Evolutionary conservation across 805 yeast genomes (phyloP), one percentile per base, ranked within the genome.

Genomic region (Tanozyma kutaoensis): DNA sequence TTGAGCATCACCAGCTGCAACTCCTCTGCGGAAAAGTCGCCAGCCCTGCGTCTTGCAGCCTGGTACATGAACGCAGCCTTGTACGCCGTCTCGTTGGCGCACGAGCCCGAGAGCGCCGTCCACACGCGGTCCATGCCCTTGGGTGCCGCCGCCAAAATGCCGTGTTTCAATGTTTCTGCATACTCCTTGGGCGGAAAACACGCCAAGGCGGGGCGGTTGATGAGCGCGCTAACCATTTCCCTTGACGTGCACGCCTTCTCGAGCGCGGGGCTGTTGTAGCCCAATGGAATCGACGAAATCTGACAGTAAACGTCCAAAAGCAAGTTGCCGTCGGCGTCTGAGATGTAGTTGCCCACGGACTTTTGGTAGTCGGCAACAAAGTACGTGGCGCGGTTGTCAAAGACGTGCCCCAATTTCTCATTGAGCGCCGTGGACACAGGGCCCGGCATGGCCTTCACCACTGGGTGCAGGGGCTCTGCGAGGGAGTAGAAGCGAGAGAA

Each of bases 11-110:
- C 66, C 5, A 69, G 54, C 1, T 40, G 30, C 35, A 63, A 46
- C 37, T 69, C 73, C 38, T 63, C 69, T 12, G 35, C 38, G 2
- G 67, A 45, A 42, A 69, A 68, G 23, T 55, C 62, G 28, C 45
- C 40, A 5, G 17, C 17, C 48, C 82, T 64, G 35, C 52, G 56
- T 36, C 64, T 60, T 17, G 70, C 63, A 38, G 67, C 72, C 46
- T 65, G 70, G 46, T 66, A 70, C 69, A 74, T 72, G 44, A 72
- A 72, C 2, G 78, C 80, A 11, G 82, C 82, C 40, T 74, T 74
- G 51, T 62, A 72, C 1, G 82, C 82, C 33, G 73, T 61, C 45
- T 74, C 82, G 38, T 74, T 74, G 28, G 81, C 81, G 47, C 69
- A 73, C 3, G 81, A 72, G 25, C 82, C 81, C 12, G 75, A 62